Conservation (phyloP, 495 filamentous ascomycete genomes). For the Talaromyces borbonicus region DNA sequence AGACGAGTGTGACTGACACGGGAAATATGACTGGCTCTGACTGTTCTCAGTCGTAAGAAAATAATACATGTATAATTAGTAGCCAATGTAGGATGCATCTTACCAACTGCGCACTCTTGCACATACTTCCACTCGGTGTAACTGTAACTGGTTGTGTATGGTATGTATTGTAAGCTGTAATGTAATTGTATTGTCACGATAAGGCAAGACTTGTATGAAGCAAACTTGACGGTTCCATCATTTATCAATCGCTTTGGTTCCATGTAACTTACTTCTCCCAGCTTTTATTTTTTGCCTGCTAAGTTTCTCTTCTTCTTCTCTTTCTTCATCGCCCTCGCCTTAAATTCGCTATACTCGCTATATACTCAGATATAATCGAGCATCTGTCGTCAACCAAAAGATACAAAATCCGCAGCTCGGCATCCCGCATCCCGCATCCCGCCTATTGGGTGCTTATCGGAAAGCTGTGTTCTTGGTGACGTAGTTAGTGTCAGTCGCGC, state of each 20-base stretch:
- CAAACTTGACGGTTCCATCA: neutral
- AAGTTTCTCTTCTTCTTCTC: neutral
- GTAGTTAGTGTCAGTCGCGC: conserved; percentile 2
- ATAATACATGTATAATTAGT: neutral
- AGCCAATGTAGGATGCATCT: too few relatives aligned
- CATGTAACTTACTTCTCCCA: conserved; percentile 3
- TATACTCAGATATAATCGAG: neutral
- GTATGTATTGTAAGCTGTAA: neutral
- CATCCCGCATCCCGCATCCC: neutral
- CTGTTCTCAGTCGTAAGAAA: neutral
- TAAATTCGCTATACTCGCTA: neutral
- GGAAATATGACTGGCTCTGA: neutral
- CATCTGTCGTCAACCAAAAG: neutral
- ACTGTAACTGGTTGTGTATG: neutral
- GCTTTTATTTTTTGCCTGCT: neutral
- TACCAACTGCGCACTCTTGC: too few relatives aligned
- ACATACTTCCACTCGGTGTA: neutral
- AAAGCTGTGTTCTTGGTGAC: conserved; percentile 1
- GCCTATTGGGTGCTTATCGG: too few relatives aligned
- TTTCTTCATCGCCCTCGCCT: neutral
- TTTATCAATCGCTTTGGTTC: neutral
- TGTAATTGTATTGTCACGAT: neutral
- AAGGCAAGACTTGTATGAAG: neutral
- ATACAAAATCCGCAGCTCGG: neutral
- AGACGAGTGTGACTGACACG: neutral